Evolutionary conservation across 352 stramenopile species (phyloP).

Genomic region (Paralagenidium karlingii): DNA sequence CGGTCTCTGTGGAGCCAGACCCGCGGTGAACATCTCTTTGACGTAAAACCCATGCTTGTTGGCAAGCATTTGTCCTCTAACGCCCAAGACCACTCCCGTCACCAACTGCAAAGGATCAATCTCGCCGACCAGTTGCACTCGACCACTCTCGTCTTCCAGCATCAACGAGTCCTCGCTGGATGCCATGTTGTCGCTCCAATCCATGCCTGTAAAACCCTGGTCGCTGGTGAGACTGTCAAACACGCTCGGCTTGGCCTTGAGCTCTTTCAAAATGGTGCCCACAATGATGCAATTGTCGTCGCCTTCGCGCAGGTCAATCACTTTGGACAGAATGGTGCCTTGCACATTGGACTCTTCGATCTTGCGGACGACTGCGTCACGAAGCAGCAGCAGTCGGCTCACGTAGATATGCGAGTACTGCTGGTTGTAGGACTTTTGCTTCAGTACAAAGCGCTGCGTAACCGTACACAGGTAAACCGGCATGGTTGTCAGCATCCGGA

Average conservation of each 20-base stretch:
- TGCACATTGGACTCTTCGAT: slow-evolving; percentile 16
- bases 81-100: slow-evolving; percentile 62
- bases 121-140: slow-evolving; percentile 50
- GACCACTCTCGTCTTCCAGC: slow-evolving; percentile 83
- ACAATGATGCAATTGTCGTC: slow-evolving; percentile 49
- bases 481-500: neutral
- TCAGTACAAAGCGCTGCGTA: slow-evolving; percentile 70
- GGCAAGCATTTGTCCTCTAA: slow-evolving; percentile 39
- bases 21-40: slow-evolving; percentile 37
- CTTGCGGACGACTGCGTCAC: slow-evolving; percentile 30
- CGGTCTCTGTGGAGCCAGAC: slow-evolving; percentile 26
- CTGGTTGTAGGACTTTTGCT: slow-evolving; percentile 75
- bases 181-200: slow-evolving; percentile 24
- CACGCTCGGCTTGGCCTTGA: slow-evolving; percentile 62
- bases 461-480: neutral
- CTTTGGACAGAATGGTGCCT: slow-evolving; percentile 35
- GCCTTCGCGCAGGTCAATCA: slow-evolving; percentile 63
- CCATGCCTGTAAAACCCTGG: slow-evolving; percentile 27
- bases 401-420: slow-evolving; percentile 89
- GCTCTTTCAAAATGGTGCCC: slow-evolving; percentile 74
- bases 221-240: slow-evolving; percentile 68
- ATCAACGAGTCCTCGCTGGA: slow-evolving; percentile 60
- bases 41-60: slow-evolving; percentile 38
- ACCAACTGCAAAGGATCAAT: slow-evolving; percentile 37
- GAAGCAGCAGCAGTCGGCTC: slow-evolving; percentile 59